Conservation (phyloP, 2,329 filamentous ascomycete genomes). For the Colletotrichum sp. region DNA sequence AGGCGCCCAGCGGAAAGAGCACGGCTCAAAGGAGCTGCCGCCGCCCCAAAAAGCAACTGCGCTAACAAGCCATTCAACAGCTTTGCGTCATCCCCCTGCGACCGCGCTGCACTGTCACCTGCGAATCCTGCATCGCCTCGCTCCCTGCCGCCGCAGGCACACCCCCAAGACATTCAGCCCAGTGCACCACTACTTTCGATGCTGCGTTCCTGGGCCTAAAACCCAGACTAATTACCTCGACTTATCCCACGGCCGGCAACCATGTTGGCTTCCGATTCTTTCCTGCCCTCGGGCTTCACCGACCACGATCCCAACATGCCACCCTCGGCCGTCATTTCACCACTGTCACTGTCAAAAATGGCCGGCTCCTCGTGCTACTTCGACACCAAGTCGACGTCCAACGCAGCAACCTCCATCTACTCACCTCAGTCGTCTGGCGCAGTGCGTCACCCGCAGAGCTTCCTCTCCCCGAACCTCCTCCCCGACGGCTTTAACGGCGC, state of each 20-base stretch:
- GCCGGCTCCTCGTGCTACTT: constrained; percentile 37
- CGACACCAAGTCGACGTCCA: constrained; percentile 30
- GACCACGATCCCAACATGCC: constrained; percentile 35
- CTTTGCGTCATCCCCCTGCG: constrained; percentile 15
- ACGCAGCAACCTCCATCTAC: constrained; percentile 24
- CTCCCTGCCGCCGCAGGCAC: not conserved
- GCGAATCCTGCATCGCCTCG: not conserved
- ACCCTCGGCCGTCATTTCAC: constrained; percentile 42
- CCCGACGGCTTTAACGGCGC: constrained; percentile 2
- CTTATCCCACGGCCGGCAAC: constrained; percentile 34
- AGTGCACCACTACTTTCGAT: not conserved
- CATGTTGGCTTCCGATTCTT: constrained; percentile 46
- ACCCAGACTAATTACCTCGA: not conserved
- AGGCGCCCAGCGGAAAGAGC: not conserved
- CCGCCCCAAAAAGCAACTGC: constrained; percentile 4
- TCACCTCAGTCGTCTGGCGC: constrained; percentile 26
- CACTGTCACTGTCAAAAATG: constrained; percentile 38
- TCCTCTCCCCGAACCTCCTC: constrained; percentile 26
- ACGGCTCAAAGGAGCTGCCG: not conserved
- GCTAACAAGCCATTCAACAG: constrained; percentile 15
- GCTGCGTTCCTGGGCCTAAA: not conserved
- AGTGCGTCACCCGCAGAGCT: constrained; percentile 21
- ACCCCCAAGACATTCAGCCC: constrained; percentile 2
- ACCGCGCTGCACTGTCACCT: not conserved
- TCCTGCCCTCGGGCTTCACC: constrained; percentile 43